Conservation (phyloP, 208 protist genomes). For the Crithidia expoeki region DNA sequence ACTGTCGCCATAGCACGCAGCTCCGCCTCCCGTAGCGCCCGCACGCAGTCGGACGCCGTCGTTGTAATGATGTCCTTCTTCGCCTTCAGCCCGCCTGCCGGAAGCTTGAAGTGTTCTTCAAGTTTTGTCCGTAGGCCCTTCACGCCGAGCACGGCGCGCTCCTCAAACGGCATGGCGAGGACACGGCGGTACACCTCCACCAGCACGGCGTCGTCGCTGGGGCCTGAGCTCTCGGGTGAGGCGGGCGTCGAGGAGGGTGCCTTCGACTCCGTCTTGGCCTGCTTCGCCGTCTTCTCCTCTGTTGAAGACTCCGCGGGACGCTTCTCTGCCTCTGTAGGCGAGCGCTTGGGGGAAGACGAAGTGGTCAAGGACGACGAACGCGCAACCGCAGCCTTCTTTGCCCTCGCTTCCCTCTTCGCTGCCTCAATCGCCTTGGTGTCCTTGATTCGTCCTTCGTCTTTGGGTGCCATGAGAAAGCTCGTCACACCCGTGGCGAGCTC, state of each 20-base stretch:
- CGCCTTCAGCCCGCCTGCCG: conserved; percentile 46
- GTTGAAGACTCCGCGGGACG: not conserved
- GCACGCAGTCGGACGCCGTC: conserved; percentile 71
- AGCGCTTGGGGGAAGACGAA: not conserved
- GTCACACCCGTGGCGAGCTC: conserved; percentile 46
- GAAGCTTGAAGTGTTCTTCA: conserved; percentile 52
- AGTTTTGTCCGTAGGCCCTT: conserved; percentile 70
- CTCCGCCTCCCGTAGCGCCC: conserved; percentile 67
- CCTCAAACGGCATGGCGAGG: conserved; percentile 45
- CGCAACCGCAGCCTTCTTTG: not conserved
- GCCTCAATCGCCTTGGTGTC: not conserved
- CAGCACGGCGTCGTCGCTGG: conserved; percentile 66
- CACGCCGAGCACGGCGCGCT: conserved; percentile 61
- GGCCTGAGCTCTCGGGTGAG: conserved; percentile 6
- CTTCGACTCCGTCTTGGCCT: conserved; percentile 15
- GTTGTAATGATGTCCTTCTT: conserved; percentile 65
- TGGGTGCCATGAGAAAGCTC: conserved; percentile 70
- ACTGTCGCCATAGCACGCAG: conserved; percentile 21
- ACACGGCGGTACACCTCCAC: conserved; percentile 74
- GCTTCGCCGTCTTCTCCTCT: conserved; percentile 20
- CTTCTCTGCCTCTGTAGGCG: not conserved
- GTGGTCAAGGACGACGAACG: not conserved
- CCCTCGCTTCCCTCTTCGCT: conserved; percentile 11
- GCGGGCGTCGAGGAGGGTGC: not conserved
- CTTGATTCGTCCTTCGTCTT: conserved; percentile 27